These are phyloP conservation scores for Phaeomoniella chlamydospora DNA, from an alignment of 2,329 filamentous ascomycete species.

Conservation along the genomic window DNA sequence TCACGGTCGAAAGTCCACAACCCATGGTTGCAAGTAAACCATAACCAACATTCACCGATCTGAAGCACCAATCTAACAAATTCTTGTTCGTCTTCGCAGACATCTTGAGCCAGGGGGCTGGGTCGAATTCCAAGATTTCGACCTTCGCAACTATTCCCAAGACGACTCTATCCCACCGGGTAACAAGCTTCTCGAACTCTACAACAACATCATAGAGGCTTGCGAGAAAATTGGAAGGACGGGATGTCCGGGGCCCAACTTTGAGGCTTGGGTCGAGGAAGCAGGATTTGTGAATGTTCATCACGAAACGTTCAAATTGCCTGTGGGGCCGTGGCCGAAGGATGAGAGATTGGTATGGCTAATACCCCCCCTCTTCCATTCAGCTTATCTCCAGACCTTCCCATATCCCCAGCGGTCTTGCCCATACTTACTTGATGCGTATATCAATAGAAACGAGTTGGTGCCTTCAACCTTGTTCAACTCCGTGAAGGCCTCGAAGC, in stretches of 20 bases:
- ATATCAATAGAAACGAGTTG: constrained; percentile 9
- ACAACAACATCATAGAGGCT: constrained; percentile 11
- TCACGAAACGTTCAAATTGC: constrained; percentile 8
- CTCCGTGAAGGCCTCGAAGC: constrained; percentile 13
- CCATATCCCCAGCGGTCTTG: too few species aligned
- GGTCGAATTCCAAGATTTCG: constrained; percentile 24
- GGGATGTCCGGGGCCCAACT: constrained; percentile 7
- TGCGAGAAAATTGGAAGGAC: constrained; percentile 10
- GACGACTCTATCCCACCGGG: constrained; percentile 12
- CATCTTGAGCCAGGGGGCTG: constrained; percentile 24
- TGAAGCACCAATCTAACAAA: too few species aligned
- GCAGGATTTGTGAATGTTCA: constrained; percentile 14
- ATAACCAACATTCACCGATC: too few species aligned
- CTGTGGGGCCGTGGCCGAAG: constrained; percentile 15
- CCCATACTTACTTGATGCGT: background rate
- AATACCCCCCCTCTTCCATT: background rate
- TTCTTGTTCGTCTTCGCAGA: constrained; percentile 1
- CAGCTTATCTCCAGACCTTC: too few species aligned
- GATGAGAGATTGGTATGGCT: constrained; percentile 10
- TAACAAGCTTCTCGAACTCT: constrained; percentile 10
- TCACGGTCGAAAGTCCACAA: too few species aligned
- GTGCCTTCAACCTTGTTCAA: constrained; percentile 13
- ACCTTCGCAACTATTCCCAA: constrained; percentile 13
- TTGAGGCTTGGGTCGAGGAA: constrained; percentile 11
- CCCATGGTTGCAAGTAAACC: too few species aligned